Percentiles rank a stretch among this genome's conserved stretches.
Conservation (phyloP, 2,329 filamentous ascomycete genomes). For the Aschersonia sp. region DNA sequence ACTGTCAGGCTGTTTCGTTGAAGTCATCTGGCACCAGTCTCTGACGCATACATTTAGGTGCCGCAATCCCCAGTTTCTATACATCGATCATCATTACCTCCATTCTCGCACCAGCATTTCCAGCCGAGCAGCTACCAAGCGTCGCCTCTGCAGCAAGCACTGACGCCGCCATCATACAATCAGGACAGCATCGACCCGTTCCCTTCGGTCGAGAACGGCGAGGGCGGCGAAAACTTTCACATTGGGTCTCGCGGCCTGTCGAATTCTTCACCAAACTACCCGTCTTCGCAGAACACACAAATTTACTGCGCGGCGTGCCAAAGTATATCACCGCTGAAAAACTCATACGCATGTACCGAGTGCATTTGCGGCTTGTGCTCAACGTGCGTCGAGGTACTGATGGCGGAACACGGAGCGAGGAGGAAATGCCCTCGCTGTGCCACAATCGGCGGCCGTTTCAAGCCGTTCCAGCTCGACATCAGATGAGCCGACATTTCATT, state of each 20-base stretch:
- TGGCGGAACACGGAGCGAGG: slow-evolving; percentile 60
- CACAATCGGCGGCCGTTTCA: slow-evolving; percentile 66
- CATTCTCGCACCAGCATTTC: slow-evolving; percentile 46
- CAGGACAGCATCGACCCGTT: slow-evolving; percentile 63
- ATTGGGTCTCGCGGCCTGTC: slow-evolving; percentile 50
- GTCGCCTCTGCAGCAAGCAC: slow-evolving; percentile 76
- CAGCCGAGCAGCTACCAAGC: slow-evolving; percentile 61
- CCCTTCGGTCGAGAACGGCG: slow-evolving; percentile 71
- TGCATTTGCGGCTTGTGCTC: slow-evolving; percentile 89
- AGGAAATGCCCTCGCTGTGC: slow-evolving; percentile 69
- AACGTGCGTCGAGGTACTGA: slow-evolving; percentile 70
- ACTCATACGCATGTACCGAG: slow-evolving; percentile 88
- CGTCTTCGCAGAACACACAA: slow-evolving; percentile 60
- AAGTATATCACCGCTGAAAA: slow-evolving; percentile 58
- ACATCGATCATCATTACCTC: slow-evolving; percentile 46
- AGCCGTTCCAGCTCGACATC: slow-evolving; percentile 74
- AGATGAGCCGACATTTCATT: slow-evolving; percentile 3
- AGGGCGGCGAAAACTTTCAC: slow-evolving; percentile 58
- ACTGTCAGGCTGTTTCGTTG: too few relatives aligned
- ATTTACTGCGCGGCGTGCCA: slow-evolving; percentile 89
- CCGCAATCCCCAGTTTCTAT: slow-evolving; percentile 52
- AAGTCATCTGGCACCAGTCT: neutral
- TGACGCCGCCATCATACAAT: slow-evolving; percentile 67
- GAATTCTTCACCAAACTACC: slow-evolving; percentile 60
- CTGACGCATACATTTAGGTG: slow-evolving; percentile 25